Base-by-base conservation (phyloP, 2,329 filamentous ascomycete species). In the Chaetomiaceae sp. region DNA sequence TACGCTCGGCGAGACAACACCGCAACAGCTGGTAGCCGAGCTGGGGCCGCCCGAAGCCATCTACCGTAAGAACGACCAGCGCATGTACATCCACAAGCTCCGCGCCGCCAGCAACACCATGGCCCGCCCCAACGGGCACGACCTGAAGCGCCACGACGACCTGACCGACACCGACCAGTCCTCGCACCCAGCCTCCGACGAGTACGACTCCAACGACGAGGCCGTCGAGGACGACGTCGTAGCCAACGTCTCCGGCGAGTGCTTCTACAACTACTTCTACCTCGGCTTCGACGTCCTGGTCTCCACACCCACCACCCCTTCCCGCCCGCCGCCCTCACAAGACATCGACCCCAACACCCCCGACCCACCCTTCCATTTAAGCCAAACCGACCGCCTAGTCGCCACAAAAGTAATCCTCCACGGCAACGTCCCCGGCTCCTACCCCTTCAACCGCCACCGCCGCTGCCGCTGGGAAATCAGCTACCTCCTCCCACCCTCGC, bases 251-350 rank as follows among this genome's bases (percentile, higher is more conserved):
- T 78, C 81, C 1, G 77, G 81, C 4, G 88, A 94, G 62, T 89
- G 84, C 54, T 98, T 97, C 63, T 96, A 93, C 68, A 97, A 97
- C 64, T 98, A 98, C 64, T 98, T 96, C 62, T 85, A 91, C 55
- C 83, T 95, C 52, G 93, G 93, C 2, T 94, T 98, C 60, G 93
- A 98, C 64, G 78, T 96, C 9, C 75, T 97, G 5, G 78, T 98
- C n/a, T 95, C 91, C 1, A 81, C 82, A 24, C 84, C 87, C 0
- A 80, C 79, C 0, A 62, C 74, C 5, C 73, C 84, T 4, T 86
- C 84, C 0, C 78, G 78, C 18, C 70, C 72, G 6, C 82, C 85
- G 0, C 84, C 83, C 11, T 68, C 72, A 5, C 71, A 63, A 48
- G 34, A 48, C 6, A 19, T 27, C 33, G 42, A 60, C 44, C 45